These are phyloP conservation scores for Gossypium lobatum DNA, from an alignment of 441 rosid species.

Conservation along the genomic window DNA sequence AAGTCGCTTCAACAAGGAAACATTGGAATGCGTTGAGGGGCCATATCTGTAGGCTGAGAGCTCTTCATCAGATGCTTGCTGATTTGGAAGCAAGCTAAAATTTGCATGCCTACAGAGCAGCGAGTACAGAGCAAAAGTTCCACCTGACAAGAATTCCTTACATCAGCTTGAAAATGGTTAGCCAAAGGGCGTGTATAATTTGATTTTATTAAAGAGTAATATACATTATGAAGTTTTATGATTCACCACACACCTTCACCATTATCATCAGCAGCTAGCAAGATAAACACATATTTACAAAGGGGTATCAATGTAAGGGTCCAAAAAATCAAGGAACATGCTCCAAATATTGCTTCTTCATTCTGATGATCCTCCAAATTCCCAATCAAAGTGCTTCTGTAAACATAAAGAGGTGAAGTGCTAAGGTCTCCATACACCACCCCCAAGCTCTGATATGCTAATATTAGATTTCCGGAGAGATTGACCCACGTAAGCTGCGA, in stretches of 20 bases:
- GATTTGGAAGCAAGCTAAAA: constrained; percentile 88
- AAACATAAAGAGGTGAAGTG: constrained; percentile 88
- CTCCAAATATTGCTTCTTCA: constrained; percentile 70
- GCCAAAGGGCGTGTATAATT: neutral
- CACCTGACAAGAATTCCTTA: constrained; percentile 46
- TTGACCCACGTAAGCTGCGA: constrained; percentile 66
- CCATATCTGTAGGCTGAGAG: constrained; percentile 73
- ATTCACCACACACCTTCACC: constrained; percentile 65
- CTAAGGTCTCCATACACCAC: constrained; percentile 81
- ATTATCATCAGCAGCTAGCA: constrained; percentile 69
- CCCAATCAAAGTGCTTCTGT: constrained; percentile 48
- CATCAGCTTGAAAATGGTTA: constrained; percentile 21
- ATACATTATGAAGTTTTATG: neutral
- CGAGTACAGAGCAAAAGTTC: constrained; percentile 85
- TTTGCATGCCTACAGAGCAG: constrained; percentile 85
- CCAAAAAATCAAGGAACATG: constrained; percentile 86
- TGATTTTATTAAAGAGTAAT: neutral
- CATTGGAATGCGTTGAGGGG: constrained; percentile 30
- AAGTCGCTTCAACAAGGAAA: constrained; percentile 51
- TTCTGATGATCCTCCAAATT: constrained; percentile 41
- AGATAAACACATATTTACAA: constrained; percentile 55
- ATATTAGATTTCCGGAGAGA: constrained; percentile 50
- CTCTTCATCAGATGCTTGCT: constrained; percentile 96
- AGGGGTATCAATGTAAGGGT: constrained; percentile 73
- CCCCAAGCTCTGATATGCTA: constrained; percentile 91